phyloP scores from a whole-genome alignment of 768 basidiomycete genomes.

The Pulveroboletus ravenelii region DNA sequence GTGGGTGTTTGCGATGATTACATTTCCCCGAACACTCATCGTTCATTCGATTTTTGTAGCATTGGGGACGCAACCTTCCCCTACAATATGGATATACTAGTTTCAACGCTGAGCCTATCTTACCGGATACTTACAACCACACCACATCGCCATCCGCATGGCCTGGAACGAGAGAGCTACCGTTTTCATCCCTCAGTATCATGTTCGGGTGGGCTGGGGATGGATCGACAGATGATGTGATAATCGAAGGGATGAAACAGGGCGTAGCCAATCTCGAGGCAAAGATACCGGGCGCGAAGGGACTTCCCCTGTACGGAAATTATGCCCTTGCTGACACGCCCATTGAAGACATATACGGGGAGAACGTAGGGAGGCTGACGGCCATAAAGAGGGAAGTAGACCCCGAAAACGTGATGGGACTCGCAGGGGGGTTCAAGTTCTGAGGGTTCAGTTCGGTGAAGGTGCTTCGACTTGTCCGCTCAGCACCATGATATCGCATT shows the following conservation, averaged over 20 bases:
- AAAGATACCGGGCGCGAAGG: conserved; percentile 39
- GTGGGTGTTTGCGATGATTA: conserved; percentile 7
- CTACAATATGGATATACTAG: conserved; percentile 36
- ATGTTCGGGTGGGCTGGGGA: conserved; percentile 40
- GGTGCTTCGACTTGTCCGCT: conserved; percentile 2
- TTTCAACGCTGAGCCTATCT: conserved; percentile 51
- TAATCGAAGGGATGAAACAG: conserved; percentile 37
- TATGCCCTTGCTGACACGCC: conserved; percentile 55
- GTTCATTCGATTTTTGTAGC: conserved; percentile 24
- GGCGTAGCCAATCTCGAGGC: conserved; percentile 39
- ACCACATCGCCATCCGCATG: conserved; percentile 40
- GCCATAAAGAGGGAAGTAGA: conserved; percentile 45
- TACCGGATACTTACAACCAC: conserved; percentile 38
- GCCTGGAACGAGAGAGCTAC: conserved; percentile 37
- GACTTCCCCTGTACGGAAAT: conserved; percentile 52
- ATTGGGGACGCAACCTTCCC: conserved; percentile 38
- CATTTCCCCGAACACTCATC: neutral
- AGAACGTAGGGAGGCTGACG: conserved; percentile 39
- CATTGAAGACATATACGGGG: conserved; percentile 46
- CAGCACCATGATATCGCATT: too few relatives aligned
- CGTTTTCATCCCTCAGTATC: conserved; percentile 45
- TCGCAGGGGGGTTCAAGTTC: conserved; percentile 64
- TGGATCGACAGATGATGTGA: conserved; percentile 35
- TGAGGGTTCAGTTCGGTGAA: conserved; percentile 16
- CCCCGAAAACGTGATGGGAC: conserved; percentile 57